phyloP scores from a whole-genome alignment of 2,329 filamentous ascomycete genomes.

The Nigrospora osmanthi region DNA sequence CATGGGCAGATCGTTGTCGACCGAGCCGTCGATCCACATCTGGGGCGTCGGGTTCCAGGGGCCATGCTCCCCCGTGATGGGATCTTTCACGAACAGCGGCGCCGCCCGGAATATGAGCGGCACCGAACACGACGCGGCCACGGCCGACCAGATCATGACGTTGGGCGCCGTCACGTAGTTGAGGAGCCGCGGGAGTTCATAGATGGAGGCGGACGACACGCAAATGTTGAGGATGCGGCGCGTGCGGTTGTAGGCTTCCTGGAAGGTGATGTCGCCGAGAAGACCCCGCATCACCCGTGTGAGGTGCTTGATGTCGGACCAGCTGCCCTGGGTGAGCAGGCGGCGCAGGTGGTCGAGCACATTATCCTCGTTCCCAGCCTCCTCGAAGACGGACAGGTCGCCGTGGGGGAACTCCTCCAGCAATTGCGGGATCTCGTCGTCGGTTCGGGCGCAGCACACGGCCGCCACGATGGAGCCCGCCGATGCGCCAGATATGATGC shows the following conservation, averaged over 20 bases:
- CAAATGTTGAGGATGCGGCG: constrained; percentile 88
- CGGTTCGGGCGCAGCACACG: constrained; percentile 69
- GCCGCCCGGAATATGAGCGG: constrained; percentile 78
- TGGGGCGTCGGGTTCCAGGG: constrained; percentile 84
- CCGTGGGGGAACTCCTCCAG: constrained; percentile 67
- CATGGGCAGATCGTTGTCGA: constrained; percentile 92
- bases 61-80: constrained; percentile 64
- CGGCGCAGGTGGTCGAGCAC: constrained; percentile 62
- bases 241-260: constrained; percentile 93
- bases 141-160: constrained; percentile 92
- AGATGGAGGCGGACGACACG: constrained; percentile 79
- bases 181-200: constrained; percentile 77
- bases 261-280: constrained; percentile 86
- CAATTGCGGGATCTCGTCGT: constrained; percentile 67
- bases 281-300: constrained; percentile 72
- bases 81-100: constrained; percentile 76
- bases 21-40: constrained; percentile 88
- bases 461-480: constrained; percentile 82
- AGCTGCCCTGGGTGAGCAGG: constrained; percentile 71
- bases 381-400: constrained; percentile 75
- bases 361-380: constrained; percentile 48
- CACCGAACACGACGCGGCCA: constrained; percentile 91
- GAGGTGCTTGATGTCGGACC: constrained; percentile 79
- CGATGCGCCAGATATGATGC: constrained; percentile 82
- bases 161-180: constrained; percentile 94